Evolutionary conservation across 176 grass and related monocot genomes (phyloP).

Genomic region (Tuctoria greenei): DNA sequence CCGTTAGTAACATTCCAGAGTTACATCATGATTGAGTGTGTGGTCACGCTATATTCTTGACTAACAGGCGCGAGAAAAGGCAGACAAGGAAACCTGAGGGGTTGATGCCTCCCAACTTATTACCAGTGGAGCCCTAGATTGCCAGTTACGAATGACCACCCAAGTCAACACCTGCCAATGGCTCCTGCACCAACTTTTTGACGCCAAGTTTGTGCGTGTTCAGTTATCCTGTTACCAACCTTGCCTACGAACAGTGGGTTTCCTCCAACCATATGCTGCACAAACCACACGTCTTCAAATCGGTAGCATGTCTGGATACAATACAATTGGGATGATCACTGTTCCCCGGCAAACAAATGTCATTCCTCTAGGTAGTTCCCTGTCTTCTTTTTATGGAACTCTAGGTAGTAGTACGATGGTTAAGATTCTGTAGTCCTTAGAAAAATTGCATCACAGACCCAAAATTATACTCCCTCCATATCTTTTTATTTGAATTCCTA

Average conservation of each 20-base stretch:
- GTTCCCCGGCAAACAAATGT: background rate
- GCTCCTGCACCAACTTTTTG: slow-evolving; percentile 29
- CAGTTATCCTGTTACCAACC: background rate
- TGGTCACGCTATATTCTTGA: background rate
- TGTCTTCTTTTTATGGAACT: background rate
- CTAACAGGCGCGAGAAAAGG: background rate
- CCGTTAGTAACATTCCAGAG: background rate
- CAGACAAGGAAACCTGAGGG: background rate
- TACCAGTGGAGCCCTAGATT: background rate
- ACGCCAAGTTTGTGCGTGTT: background rate
- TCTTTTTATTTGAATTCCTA: too few species aligned
- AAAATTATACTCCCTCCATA: too few species aligned
- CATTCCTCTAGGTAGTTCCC: background rate
- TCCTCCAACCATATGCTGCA: background rate
- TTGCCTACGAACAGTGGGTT: background rate
- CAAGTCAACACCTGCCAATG: slow-evolving; percentile 43
- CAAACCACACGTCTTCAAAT: slow-evolving; percentile 21
- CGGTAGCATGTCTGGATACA: background rate
- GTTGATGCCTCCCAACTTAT: background rate
- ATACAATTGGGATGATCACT: background rate
- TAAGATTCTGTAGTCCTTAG: background rate
- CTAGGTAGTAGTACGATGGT: background rate
- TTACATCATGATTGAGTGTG: slow-evolving; percentile 1
- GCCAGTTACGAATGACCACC: slow-evolving; percentile 14
- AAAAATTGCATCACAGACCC: background rate